A percentile compares a stretch with the other conserved stretches of the same genome.
phyloP scores from a whole-genome alignment of 371 early-diverging fungal genomes.

The Apophysomyces variabilis region DNA sequence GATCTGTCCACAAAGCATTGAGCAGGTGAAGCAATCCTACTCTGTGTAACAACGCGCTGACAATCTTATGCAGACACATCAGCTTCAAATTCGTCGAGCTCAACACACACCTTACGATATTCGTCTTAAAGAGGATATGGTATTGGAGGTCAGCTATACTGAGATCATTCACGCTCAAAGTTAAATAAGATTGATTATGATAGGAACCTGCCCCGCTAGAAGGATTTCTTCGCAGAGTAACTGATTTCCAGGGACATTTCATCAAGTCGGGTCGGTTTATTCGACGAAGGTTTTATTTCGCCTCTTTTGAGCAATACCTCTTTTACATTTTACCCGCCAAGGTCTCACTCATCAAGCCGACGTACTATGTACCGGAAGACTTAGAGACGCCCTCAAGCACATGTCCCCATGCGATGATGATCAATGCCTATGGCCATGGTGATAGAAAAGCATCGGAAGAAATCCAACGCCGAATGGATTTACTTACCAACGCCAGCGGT shows the following conservation, averaged over 20 bases:
- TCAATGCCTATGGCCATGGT: conserved; percentile 20
- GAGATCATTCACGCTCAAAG: background rate
- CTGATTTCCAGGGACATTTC: conserved; percentile 48
- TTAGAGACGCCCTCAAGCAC: conserved; percentile 9
- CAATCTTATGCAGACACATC: conserved; percentile 48
- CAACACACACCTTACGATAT: conserved; percentile 58
- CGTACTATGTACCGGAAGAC: conserved; percentile 6
- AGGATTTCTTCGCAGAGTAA: conserved; percentile 51
- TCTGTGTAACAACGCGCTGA: background rate
- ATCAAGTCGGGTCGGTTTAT: conserved; percentile 22
- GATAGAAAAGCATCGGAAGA: conserved; percentile 31
- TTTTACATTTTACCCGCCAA: conserved; percentile 40
- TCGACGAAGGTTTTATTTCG: conserved; percentile 47
- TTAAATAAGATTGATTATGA: background rate
- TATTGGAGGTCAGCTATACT: conserved; percentile 24
- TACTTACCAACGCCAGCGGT: conserved; percentile 51
- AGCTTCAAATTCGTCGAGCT: conserved; percentile 53
- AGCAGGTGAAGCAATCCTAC: conserved; percentile 27
- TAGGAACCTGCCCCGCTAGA: conserved; percentile 64
- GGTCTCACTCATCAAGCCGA: conserved; percentile 29
- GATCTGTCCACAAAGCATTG: conserved; percentile 53
- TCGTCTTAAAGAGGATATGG: conserved; percentile 24
- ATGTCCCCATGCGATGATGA: conserved; percentile 14
- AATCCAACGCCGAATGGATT: conserved; percentile 47
- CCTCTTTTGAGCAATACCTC: conserved; percentile 59